Percentiles rank a stretch among this genome's conserved stretches.
phyloP scores from a whole-genome alignment of 2,329 filamentous ascomycete species.

The Didymella exigua region DNA sequence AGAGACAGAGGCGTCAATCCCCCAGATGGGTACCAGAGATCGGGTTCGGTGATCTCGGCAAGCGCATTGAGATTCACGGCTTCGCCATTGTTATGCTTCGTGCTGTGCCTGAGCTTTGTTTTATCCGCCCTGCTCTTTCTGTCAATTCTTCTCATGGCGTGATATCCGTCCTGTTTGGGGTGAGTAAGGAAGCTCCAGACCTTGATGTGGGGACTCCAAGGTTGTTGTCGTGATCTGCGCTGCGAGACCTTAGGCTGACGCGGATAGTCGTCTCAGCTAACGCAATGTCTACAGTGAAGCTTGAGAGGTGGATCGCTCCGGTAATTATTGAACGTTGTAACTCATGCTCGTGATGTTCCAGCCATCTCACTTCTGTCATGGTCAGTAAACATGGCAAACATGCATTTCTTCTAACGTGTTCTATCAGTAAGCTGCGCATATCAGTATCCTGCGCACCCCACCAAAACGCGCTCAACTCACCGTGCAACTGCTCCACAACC shows the following conservation, averaged over 20 bases:
- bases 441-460: too few relatives aligned
- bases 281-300: neutral
- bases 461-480: too few relatives aligned
- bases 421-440: too few relatives aligned
- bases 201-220: neutral
- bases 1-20: neutral
- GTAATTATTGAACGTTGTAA: too few relatives aligned
- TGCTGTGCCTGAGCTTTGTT: neutral
- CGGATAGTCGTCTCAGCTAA: too few relatives aligned
- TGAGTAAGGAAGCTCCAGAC: neutral
- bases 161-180: neutral
- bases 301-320: neutral
- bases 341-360: too few relatives aligned
- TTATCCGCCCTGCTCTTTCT: neutral
- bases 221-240: neutral
- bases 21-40: neutral
- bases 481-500: too few relatives aligned
- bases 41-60: neutral
- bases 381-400: too few relatives aligned
- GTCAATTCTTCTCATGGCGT: neutral
- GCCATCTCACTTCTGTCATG: too few relatives aligned
- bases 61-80: neutral
- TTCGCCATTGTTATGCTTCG: neutral
- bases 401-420: too few relatives aligned
- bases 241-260: neutral